These are phyloP conservation scores for Tylopilus sp. DNA, from an alignment of 768 basidiomycete species.

Conservation along the genomic window DNA sequence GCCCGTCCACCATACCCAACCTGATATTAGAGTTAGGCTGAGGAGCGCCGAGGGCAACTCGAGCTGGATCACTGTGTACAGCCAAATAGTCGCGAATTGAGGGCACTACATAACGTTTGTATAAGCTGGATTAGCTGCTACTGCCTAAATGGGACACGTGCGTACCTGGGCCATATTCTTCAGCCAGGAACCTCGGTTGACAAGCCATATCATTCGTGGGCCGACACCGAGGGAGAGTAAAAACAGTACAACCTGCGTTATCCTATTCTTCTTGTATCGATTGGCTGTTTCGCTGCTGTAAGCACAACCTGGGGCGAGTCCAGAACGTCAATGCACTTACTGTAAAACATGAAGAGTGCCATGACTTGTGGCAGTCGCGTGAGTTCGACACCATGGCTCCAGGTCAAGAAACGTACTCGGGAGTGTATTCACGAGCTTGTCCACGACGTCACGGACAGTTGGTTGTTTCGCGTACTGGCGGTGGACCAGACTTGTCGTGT, in stretches of 20 bases:
- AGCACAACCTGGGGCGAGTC: slow-evolving; percentile 1
- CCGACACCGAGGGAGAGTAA: slow-evolving; percentile 55
- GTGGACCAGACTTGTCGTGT: slow-evolving; percentile 58
- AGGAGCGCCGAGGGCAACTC: slow-evolving; percentile 59
- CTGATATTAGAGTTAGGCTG: slow-evolving; percentile 49
- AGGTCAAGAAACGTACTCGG: slow-evolving; percentile 57
- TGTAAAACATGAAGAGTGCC: slow-evolving; percentile 54
- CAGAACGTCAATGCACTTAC: slow-evolving; percentile 17
- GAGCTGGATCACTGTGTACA: slow-evolving; percentile 70
- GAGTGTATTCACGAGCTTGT: slow-evolving; percentile 59
- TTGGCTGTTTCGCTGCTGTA: slow-evolving; percentile 37
- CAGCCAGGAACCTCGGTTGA: slow-evolving; percentile 68
- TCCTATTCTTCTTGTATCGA: slow-evolving; percentile 55
- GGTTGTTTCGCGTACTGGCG: slow-evolving; percentile 72
- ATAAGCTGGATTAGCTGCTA: neutral
- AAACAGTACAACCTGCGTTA: slow-evolving; percentile 58
- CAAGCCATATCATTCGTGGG: slow-evolving; percentile 63
- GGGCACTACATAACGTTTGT: slow-evolving; percentile 49
- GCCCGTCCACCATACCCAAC: slow-evolving; percentile 61
- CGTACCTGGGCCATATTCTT: slow-evolving; percentile 72
- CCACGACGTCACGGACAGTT: slow-evolving; percentile 43
- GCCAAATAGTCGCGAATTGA: slow-evolving; percentile 75
- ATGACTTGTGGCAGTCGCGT: slow-evolving; percentile 47
- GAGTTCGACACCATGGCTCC: neutral
- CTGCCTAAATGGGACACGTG: neutral